Conservation (phyloP, 1,284 basidiomycete genomes). For the Ustilago cynodontis region DNA sequence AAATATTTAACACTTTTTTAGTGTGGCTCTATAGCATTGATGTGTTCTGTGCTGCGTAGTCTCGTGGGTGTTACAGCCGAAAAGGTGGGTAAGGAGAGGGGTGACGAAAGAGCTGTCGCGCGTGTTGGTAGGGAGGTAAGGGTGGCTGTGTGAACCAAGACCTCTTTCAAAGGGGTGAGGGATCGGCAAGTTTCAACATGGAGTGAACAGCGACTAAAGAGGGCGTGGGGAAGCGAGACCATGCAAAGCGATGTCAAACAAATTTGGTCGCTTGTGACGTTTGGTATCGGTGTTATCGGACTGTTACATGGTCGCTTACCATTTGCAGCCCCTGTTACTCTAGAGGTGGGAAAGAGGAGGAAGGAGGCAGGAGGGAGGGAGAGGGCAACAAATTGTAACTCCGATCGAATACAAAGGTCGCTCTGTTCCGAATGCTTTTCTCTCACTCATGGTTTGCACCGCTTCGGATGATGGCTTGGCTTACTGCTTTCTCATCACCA, state of each 20-base stretch:
- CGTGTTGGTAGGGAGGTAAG: not conserved
- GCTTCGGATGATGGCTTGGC: too few species aligned
- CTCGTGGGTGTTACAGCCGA: not conserved
- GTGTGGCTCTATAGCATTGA: too few species aligned
- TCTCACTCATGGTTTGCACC: not conserved
- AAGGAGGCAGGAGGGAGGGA: not conserved
- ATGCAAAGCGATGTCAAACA: conserved; percentile 21
- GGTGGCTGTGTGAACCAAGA: conserved; percentile 1
- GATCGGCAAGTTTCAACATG: conserved; percentile 6
- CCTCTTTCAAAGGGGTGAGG: not conserved
- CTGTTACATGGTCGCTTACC: too few species aligned
- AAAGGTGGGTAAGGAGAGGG: too few species aligned
- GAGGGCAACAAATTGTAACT: conserved; percentile 23
- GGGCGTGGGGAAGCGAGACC: conserved; percentile 42
- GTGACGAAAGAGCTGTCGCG: conserved; percentile 7
- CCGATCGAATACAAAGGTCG: conserved; percentile 9
- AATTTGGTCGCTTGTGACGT: conserved; percentile 4
- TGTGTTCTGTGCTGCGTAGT: too few species aligned
- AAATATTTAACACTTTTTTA: too few species aligned
- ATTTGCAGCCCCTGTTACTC: too few species aligned
- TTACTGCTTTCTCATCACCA: too few species aligned
- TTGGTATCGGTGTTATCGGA: too few species aligned
- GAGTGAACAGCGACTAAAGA: not conserved
- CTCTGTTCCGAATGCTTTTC: too few species aligned
- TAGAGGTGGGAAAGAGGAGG: too few species aligned